Conservation (phyloP, 371 early-diverging fungal species). For the Apophysomyces variabilis region DNA sequence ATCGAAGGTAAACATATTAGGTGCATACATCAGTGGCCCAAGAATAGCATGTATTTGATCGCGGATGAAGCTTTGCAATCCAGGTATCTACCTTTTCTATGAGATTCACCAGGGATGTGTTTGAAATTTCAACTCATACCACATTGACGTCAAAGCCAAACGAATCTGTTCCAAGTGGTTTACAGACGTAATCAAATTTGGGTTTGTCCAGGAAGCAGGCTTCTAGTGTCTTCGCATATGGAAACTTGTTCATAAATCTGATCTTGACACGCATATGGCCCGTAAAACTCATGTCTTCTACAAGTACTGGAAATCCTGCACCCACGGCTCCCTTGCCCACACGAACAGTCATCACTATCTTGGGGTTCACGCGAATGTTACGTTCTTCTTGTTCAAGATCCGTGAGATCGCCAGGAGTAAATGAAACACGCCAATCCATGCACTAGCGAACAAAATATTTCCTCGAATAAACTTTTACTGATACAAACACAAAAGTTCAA, state of each 20-base stretch:
- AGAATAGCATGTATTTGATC: constrained; percentile 79
- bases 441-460: constrained; percentile 37
- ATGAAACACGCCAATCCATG: constrained; percentile 94
- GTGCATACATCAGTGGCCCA: constrained; percentile 85
- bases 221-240: constrained; percentile 87
- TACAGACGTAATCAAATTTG: constrained; percentile 88
- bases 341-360: constrained; percentile 89
- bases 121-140: constrained; percentile 36
- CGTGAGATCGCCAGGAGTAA: constrained; percentile 79
- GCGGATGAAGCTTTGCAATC: constrained; percentile 78
- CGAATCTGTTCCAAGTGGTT: constrained; percentile 90
- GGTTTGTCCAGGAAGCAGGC: constrained; percentile 91
- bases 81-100: constrained; percentile 65
- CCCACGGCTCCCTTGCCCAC: constrained; percentile 90
- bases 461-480: no score
- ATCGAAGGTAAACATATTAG: constrained; percentile 84
- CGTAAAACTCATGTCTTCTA: constrained; percentile 90
- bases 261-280: constrained; percentile 84
- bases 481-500: no score
- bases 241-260: constrained; percentile 84
- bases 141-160: constrained; percentile 84
- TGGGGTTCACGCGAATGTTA: constrained; percentile 80
- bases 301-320: constrained; percentile 89
- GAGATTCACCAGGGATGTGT: not conserved
- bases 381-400: constrained; percentile 69